These are phyloP conservation scores for Rhizopus arrhizus DNA, from an alignment of 371 early-diverging fungal species.

Conservation along the genomic window DNA sequence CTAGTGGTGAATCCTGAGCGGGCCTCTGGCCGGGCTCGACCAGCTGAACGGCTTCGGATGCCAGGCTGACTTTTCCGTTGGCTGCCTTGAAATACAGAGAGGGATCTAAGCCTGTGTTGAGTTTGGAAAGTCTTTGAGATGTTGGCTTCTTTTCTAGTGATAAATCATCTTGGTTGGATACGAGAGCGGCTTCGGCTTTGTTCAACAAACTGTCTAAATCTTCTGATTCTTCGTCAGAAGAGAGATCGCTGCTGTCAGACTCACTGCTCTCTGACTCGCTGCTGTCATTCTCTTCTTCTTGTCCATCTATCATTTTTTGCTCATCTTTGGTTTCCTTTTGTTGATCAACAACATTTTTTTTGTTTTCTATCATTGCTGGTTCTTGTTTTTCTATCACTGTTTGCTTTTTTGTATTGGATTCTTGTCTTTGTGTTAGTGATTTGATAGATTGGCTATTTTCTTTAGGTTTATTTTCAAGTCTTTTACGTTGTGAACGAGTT, in stretches of 20 bases:
- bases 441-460: not conserved
- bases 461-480: constrained; percentile 15
- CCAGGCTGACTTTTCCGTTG: constrained; percentile 24
- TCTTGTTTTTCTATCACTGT: not conserved
- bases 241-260: not conserved
- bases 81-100: constrained; percentile 35
- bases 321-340: not conserved
- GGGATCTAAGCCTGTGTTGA: constrained; percentile 39
- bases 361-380: not conserved
- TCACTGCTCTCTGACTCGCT: not conserved
- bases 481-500: constrained; percentile 25
- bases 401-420: not conserved
- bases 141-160: constrained; percentile 19
- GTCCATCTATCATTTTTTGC: constrained; percentile 15
- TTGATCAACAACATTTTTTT: not conserved
- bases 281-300: not conserved
- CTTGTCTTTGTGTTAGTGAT: not conserved
- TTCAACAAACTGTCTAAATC: constrained; percentile 51
- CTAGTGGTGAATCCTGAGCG: constrained; percentile 24
- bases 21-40: constrained; percentile 12
- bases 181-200: constrained; percentile 54
- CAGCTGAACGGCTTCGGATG: constrained; percentile 26
- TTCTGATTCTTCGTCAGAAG: constrained; percentile 20
- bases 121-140: constrained; percentile 36
- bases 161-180: constrained; percentile 30